Percentiles rank a stretch among this genome's conserved stretches.
phyloP scores from a whole-genome alignment of 164 flowering plant species.

The Vitis rotundifolia region DNA sequence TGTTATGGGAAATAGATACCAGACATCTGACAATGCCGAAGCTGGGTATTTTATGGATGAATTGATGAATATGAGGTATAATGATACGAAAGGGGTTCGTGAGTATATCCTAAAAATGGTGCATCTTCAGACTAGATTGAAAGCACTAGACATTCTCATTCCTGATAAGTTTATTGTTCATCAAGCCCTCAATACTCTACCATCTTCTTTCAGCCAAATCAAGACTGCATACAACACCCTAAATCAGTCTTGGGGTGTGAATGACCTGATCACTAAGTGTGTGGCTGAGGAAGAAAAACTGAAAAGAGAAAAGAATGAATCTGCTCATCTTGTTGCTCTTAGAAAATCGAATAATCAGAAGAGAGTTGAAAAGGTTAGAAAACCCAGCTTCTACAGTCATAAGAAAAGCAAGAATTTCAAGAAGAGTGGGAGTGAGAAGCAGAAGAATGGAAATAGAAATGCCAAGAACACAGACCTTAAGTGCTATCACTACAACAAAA shows the following conservation, averaged over 20 bases:
- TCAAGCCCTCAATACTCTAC: neutral
- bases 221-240: neutral
- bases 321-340: no score
- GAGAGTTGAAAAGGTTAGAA: no score
- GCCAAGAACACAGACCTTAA: no score
- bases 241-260: neutral
- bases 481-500: no score
- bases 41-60: neutral
- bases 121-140: neutral
- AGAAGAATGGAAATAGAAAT: no score
- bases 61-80: neutral
- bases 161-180: neutral
- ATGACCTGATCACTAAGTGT: neutral
- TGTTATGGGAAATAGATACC: neutral
- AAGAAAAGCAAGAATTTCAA: no score
- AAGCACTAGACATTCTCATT: neutral
- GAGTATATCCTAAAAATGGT: neutral
- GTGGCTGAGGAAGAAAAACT: constrained; percentile 4
- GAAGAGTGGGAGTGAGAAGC: no score
- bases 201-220: no score
- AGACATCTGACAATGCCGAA: neutral
- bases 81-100: neutral
- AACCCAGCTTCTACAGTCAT: no score
- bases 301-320: neutral
- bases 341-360: no score